Base-by-base conservation (phyloP, 768 basidiomycete genomes). In the Cystofilobasidium bisporidii region DNA sequence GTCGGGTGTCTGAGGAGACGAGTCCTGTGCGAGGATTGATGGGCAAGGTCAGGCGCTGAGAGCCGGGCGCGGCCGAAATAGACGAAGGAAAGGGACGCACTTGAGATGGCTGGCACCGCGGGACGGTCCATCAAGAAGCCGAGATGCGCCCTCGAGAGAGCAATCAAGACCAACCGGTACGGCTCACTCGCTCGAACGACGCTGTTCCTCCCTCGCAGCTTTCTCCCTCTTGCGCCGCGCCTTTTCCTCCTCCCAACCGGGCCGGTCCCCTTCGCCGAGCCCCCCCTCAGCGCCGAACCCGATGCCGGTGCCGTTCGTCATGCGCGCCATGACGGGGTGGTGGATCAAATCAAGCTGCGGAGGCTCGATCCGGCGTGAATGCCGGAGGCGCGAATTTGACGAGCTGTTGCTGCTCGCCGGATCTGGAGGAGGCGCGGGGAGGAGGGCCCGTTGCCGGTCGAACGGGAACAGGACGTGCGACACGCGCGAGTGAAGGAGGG, bases 261-360 rank as follows among this genome's bases (percentile, higher is more conserved):
- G 38, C n/a, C 33, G 20, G 28, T 66, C 65, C 10, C 65, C 65
- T 24, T 66, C 65, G 10, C 65, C 65, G 15, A 66, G 43, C 14
- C 65, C 65, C 14, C 58, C 58, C 6, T 22, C 33, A 1, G 47
- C 65, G 9, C 65, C 65, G 32, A 56, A 66, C 1, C 65, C 65
- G 0, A 40, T 59, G 2, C 65, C 65, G 20, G 47, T 59, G 18
- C 45, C 53, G 14, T 59, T 59, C 18, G 65, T 41, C 47, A 48
- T 20, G 22, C 65, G 28, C 14, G 56, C 45, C 58, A 45, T 48
- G 22, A 60, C 58, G 33, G 65, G 58, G 18, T 33, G n/a, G 45
- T 66, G 65, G 11, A 58, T 50, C 33, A n/a, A 26, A 12, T 36
- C 48, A n/a, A 28, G 58, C 45, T 24, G 57, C 5, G n/a, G 65